Evolutionary conservation across 257 asterid genomes (phyloP).

Genomic region (Osmanthus fragrans): DNA sequence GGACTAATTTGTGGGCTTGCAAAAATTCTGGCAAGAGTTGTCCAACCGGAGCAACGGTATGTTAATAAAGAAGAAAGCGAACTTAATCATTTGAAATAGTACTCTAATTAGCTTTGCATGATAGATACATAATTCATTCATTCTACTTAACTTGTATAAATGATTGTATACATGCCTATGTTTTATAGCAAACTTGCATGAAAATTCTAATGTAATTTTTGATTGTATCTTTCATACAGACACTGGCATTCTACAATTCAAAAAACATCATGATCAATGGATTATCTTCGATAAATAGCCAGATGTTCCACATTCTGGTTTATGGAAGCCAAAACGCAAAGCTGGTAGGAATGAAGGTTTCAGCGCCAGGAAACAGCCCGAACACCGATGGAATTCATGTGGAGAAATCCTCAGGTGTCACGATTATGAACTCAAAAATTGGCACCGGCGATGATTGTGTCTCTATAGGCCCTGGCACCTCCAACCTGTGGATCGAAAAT

Average conservation of each 20-base stretch:
- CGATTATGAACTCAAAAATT: constrained; percentile 40
- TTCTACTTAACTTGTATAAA: too few species aligned
- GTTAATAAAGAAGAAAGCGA: not conserved
- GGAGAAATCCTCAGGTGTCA: constrained; percentile 37
- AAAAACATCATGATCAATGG: constrained; percentile 47
- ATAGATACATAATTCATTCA: too few species aligned
- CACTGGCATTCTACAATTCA: constrained; percentile 54
- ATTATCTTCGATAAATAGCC: constrained; percentile 52
- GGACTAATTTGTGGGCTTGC: constrained; percentile 45
- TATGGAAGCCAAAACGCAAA: constrained; percentile 42
- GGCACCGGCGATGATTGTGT: constrained; percentile 72
- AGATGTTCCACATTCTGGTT: constrained; percentile 54
- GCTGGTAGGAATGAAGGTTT: constrained; percentile 37
- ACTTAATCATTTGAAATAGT: too few species aligned
- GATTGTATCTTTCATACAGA: constrained; percentile 21
- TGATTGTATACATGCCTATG: too few species aligned
- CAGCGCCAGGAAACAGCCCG: constrained; percentile 58
- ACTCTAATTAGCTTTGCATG: too few species aligned
- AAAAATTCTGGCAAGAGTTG: constrained; percentile 36
- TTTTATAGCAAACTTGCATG: not conserved
- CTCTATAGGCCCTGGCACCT: constrained; percentile 62
- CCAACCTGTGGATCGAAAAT: constrained; percentile 54
- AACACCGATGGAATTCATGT: constrained; percentile 72
- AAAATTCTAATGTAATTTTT: too few species aligned
- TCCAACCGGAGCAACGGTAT: constrained; percentile 44